Conservation (phyloP, 1,284 basidiomycete genomes). For the Wallemia hederae region DNA sequence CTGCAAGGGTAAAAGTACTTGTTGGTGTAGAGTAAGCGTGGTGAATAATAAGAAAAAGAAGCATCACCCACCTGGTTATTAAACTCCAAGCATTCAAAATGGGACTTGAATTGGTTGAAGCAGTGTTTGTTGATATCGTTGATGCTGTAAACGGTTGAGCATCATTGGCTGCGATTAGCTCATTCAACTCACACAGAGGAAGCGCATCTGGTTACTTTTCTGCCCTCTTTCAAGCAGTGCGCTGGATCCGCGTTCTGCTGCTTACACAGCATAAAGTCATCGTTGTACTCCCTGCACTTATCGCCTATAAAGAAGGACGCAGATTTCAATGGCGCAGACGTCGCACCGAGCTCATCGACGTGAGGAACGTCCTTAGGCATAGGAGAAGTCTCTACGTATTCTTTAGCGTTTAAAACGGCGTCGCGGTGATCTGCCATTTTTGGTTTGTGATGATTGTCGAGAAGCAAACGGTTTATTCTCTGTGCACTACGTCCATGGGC, state of each 20-base stretch:
- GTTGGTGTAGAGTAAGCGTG: background rate
- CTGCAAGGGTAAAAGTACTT: slow-evolving; percentile 79
- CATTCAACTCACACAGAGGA: slow-evolving; percentile 38
- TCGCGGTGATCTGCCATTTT: slow-evolving; percentile 12
- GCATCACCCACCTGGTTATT: slow-evolving; percentile 55
- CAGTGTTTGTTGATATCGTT: slow-evolving; percentile 81
- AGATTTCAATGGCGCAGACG: slow-evolving; percentile 81
- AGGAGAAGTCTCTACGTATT: slow-evolving; percentile 39
- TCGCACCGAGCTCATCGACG: slow-evolving; percentile 67
- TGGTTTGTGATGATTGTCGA: background rate
- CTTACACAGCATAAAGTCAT: slow-evolving; percentile 99
- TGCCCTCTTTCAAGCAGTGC: slow-evolving; percentile 83
- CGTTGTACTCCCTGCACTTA: slow-evolving; percentile 87
- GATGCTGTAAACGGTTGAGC: slow-evolving; percentile 44
- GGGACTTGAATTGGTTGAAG: slow-evolving; percentile 55
- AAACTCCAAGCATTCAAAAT: slow-evolving; percentile 82
- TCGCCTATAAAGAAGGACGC: slow-evolving; percentile 92
- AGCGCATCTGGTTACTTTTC: slow-evolving; percentile 84
- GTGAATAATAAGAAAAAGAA: background rate
- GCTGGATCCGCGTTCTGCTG: slow-evolving; percentile 60
- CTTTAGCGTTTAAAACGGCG: slow-evolving; percentile 15
- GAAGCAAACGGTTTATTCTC: too few species aligned
- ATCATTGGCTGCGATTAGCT: too few species aligned
- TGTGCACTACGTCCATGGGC: too few species aligned
- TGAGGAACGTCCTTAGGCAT: slow-evolving; percentile 43